Percentiles rank a stretch among this genome's conserved stretches.
phyloP scores from a whole-genome alignment of 371 early-diverging fungal genomes.

The Catenaria anguillulae region DNA sequence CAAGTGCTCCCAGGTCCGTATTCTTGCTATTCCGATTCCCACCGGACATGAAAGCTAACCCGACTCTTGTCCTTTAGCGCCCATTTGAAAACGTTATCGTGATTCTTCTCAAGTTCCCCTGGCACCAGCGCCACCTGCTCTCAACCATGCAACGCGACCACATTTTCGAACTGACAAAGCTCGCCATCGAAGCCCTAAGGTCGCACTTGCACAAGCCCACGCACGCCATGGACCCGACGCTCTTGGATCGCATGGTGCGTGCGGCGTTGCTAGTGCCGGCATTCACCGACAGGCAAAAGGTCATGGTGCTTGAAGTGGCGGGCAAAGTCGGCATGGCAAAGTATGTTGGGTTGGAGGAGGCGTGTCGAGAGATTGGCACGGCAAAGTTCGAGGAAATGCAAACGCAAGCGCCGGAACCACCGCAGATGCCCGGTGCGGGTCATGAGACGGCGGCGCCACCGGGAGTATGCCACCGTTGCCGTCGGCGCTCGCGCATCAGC shows the following conservation, averaged over 20 bases:
- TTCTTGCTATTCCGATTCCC: no score
- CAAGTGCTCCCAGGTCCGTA: constrained; percentile 6
- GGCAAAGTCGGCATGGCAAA: not conserved
- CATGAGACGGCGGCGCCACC: no score
- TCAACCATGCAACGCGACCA: constrained; percentile 54
- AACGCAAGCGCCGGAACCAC: no score
- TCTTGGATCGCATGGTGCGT: constrained; percentile 41
- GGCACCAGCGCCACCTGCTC: constrained; percentile 47
- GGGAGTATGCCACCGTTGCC: no score
- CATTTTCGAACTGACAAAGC: constrained; percentile 55
- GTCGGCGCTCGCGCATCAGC: no score
- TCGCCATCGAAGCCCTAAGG: constrained; percentile 42
- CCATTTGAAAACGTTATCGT: constrained; percentile 67
- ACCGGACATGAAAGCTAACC: no score
- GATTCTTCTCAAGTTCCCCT: constrained; percentile 53
- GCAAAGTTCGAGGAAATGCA: no score
- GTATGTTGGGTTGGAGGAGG: no score
- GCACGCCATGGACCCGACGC: constrained; percentile 40
- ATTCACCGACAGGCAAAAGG: constrained; percentile 59
- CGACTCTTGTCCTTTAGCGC: no score
- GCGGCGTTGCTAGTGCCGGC: constrained; percentile 51
- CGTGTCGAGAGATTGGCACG: no score
- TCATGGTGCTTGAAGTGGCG: constrained; percentile 27
- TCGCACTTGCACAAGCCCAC: constrained; percentile 42
- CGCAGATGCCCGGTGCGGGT: no score